Conservation (phyloP, 257 asterid species). For the Solanum ossicruentum region DNA sequence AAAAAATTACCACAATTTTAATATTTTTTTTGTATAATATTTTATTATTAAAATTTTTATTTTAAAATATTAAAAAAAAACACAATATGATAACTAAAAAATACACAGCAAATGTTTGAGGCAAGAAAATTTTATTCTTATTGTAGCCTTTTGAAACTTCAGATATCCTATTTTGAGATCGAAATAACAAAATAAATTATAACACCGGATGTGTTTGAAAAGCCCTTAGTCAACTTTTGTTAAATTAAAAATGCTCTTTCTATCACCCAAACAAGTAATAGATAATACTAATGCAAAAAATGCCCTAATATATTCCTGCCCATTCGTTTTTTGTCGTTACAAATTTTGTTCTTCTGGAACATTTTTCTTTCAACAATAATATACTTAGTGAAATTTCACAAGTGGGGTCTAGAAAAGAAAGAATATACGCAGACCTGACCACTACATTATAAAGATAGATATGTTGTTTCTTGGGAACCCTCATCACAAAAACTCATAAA, state of each 20-base stretch:
- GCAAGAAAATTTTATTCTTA: not conserved
- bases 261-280: not conserved
- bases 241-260: not conserved
- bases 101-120: not conserved
- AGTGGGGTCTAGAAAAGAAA: too few relatives aligned
- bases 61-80: too few relatives aligned
- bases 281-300: not conserved
- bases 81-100: too few relatives aligned
- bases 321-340: not conserved
- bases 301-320: not conserved
- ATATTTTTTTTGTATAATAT: too few relatives aligned
- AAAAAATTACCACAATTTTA: too few relatives aligned
- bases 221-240: too few relatives aligned
- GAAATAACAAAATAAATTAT: not conserved
- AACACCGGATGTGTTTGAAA: not conserved
- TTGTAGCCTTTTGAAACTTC: not conserved
- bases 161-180: not conserved
- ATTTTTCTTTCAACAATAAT: not conserved
- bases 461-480: too few relatives aligned
- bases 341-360: not conserved
- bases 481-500: too few relatives aligned
- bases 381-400: too few relatives aligned
- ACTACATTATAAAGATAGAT: too few relatives aligned
- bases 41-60: too few relatives aligned
- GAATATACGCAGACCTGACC: too few relatives aligned